Conservation (phyloP, 331 rosid genomes). For the Telfairia occidentalis region DNA sequence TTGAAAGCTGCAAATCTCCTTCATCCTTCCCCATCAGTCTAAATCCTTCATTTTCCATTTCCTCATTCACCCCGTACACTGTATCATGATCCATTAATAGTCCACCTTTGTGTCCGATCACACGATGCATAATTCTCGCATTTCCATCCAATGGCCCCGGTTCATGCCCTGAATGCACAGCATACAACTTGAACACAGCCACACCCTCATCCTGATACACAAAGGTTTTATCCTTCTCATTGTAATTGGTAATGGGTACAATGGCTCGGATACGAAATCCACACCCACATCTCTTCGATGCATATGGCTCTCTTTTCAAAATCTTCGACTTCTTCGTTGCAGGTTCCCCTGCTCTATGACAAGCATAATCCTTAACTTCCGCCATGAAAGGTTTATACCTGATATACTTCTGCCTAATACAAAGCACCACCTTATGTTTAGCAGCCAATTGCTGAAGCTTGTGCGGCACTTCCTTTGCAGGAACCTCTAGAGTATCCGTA, state of each 20-base stretch:
- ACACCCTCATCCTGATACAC: constrained; percentile 93
- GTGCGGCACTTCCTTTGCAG: constrained; percentile 79
- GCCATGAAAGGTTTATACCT: constrained; percentile 99
- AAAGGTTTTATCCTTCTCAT: constrained; percentile 92
- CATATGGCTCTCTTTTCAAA: constrained; percentile 94
- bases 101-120: constrained; percentile 87
- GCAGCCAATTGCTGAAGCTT: constrained; percentile 85
- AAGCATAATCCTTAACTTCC: constrained; percentile 97
- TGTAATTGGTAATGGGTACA: constrained; percentile 84
- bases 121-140: constrained; percentile 94
- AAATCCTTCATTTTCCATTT: constrained; percentile 69
- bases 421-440: constrained; percentile 88
- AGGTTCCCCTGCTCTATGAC: constrained; percentile 96
- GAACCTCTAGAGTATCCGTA: constrained; percentile 80
- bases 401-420: constrained; percentile 94
- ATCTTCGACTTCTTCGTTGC: constrained; percentile 62
- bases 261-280: constrained; percentile 95
- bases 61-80: constrained; percentile 88
- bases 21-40: constrained; percentile 80
- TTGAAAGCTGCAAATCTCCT: constrained; percentile 61
- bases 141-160: constrained; percentile 97
- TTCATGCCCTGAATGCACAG: constrained; percentile 97
- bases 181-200: constrained; percentile 83
- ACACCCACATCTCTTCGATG: constrained; percentile 91
- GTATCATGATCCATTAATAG: constrained; percentile 74